These are phyloP conservation scores for Alliaria petiolata DNA, from an alignment of 345 rosid species.

Conservation along the genomic window DNA sequence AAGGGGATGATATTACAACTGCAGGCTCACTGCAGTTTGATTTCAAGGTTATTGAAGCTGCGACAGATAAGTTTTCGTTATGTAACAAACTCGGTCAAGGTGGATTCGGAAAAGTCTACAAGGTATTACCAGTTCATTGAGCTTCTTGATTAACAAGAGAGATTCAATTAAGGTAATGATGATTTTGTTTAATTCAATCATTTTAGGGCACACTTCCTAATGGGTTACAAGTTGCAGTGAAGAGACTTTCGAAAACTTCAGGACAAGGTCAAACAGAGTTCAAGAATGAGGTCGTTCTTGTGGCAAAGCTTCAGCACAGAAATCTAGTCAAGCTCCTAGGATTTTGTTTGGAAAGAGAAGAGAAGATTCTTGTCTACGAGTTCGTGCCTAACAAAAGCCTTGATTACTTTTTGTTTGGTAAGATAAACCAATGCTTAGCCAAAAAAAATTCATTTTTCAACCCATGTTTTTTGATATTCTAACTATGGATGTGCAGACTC, in stretches of 20 bases:
- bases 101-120: constrained; percentile 65
- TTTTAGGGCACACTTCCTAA: constrained; percentile 17
- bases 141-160: neutral
- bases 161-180: neutral
- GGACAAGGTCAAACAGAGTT: constrained; percentile 57
- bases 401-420: constrained; percentile 54
- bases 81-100: constrained; percentile 61
- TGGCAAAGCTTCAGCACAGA: constrained; percentile 57
- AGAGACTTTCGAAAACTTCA: constrained; percentile 52
- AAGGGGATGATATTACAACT: constrained; percentile 26
- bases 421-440: neutral
- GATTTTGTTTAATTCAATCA: neutral
- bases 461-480: too few species aligned
- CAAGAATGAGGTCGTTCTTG: constrained; percentile 46
- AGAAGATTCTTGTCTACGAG: constrained; percentile 51
- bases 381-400: constrained; percentile 42
- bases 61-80: constrained; percentile 46
- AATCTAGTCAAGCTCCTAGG: constrained; percentile 55
- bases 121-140: constrained; percentile 31
- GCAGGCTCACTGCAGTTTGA: constrained; percentile 47
- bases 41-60: constrained; percentile 37
- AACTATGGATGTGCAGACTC: constrained; percentile 1
- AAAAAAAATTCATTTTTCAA: too few species aligned
- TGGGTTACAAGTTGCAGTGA: constrained; percentile 55
- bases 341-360: constrained; percentile 47